A percentile compares a stretch with the other conserved stretches of the same genome.
Evolutionary conservation across 805 yeast genomes (phyloP).

Genomic region (Wickerhamiella sorbophila): DNA sequence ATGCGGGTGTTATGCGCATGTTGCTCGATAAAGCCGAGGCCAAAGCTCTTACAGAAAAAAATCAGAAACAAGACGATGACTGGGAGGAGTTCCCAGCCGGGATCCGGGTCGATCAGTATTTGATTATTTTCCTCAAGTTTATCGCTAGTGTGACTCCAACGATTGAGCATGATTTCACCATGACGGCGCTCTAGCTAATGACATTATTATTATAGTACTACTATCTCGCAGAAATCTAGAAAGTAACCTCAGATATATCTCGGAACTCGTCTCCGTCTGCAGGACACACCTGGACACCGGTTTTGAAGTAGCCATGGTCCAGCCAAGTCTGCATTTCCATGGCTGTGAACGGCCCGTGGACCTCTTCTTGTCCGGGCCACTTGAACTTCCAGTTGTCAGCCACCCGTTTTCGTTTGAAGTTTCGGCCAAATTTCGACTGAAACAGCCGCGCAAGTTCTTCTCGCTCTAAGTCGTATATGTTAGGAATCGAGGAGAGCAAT

Average conservation of each 20-base stretch:
- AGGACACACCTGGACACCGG: no score
- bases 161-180: conserved; percentile 94
- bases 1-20: conserved; percentile 86
- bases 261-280: not conserved
- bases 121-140: conserved; percentile 79
- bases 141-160: conserved; percentile 97
- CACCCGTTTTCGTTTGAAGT: conserved; percentile 13
- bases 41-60: conserved; percentile 10
- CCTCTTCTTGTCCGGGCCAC: not conserved
- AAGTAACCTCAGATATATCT: not conserved
- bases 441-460: not conserved
- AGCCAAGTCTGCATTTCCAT: conserved; percentile 1
- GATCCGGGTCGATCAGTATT: conserved; percentile 79
- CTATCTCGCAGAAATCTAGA: no score
- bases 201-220: no score
- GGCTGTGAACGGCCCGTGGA: conserved; percentile 1
- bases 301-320: not conserved
- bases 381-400: not conserved
- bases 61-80: conserved; percentile 30
- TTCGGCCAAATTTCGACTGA: conserved; percentile 5
- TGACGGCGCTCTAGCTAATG: conserved; percentile 60
- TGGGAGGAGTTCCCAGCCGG: conserved; percentile 45
- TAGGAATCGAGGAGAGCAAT: not conserved
- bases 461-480: not conserved
- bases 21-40: conserved; percentile 57